Evolutionary conservation across 2,329 filamentous ascomycete species (phyloP).

Genomic region (Emmonsiellopsis sp.): DNA sequence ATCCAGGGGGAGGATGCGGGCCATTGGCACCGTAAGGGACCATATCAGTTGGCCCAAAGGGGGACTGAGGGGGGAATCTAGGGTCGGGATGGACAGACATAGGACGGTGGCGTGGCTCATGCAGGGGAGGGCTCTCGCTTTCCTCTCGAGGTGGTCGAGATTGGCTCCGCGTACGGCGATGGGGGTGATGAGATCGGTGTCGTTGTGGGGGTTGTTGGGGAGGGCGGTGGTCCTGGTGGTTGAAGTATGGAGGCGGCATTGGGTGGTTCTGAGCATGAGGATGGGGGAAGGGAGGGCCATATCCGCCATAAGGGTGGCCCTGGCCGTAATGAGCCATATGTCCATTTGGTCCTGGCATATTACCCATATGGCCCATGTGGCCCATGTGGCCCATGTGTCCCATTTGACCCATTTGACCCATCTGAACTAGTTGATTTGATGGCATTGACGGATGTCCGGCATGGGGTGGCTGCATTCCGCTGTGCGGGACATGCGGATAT

Average conservation of each 20-base stretch:
- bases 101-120: slow-evolving; percentile 21
- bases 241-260: slow-evolving; percentile 9
- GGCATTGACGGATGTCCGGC: slow-evolving; percentile 17
- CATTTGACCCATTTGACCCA: slow-evolving; percentile 8
- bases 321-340: slow-evolving; percentile 5
- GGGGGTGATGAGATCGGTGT: slow-evolving; percentile 7
- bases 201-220: slow-evolving; percentile 1
- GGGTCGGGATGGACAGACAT: slow-evolving; percentile 11
- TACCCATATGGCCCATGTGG: slow-evolving; percentile 1
- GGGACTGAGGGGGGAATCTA: slow-evolving; percentile 11
- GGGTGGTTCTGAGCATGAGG: slow-evolving; percentile 6
- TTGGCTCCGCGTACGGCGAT: slow-evolving; percentile 7
- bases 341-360: neutral
- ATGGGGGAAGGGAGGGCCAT: slow-evolving; percentile 7
- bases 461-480: slow-evolving; percentile 10
- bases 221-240: slow-evolving; percentile 5
- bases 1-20: slow-evolving; percentile 17
- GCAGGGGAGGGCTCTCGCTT: slow-evolving; percentile 20
- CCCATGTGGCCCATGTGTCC: neutral
- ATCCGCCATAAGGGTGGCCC: slow-evolving; percentile 8
- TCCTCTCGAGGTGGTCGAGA: slow-evolving; percentile 16
- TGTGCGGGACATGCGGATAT: slow-evolving; percentile 19
- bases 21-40: slow-evolving; percentile 26
- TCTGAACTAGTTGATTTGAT: slow-evolving; percentile 14
- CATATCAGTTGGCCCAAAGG: slow-evolving; percentile 27